Base-by-base conservation (phyloP, 805 yeast genomes). In the Pachysolen tannophilus region DNA sequence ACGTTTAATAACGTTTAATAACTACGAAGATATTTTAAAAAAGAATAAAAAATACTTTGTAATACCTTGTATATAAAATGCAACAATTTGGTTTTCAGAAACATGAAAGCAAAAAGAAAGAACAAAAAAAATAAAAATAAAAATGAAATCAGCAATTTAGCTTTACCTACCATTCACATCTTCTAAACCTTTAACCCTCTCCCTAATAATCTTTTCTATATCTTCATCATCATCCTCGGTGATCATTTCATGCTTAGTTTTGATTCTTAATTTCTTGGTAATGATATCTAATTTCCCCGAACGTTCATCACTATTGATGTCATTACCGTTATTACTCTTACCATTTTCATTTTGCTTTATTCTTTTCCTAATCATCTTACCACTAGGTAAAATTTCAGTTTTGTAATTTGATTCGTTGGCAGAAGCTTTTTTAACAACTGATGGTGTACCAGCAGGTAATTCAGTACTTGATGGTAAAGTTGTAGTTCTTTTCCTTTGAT, bases 371-470 rank as follows among this genome's bases (percentile, higher is more conserved):
- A 82, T 63, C 11, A 75, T 57, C 42, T 78, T 73, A 25, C 94
- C 94, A 52, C 88, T 78, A 1, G 94, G 94, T 38, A 83, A 63
- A 30, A 77, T 58, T 44, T 80, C 90, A 29, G 63, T 66, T 7
- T 62, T 69, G 45, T 62, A 69, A 30, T 56, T 43, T 27, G 55
- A 56, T 39, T 58, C 65, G 32, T 36, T 35, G 2, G 60, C 44
- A 0, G 63, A 45, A 1, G 50, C 56, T 13, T 49, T 43, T 26
- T 48, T 45, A 5, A 58, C 67, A 11, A 53, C 45, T 5, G 62
- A 42, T 19, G 64, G 64, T 1, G 64, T 43, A 4, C 75, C 69
- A 2, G 81, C 75, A 6, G 77, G 71, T 11, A 67, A 50, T 41
- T 76, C 82, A 4, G 58, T 57, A 0, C 65, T 60, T 26, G 54